Evolutionary conservation across 164 flowering plant species (phyloP).

Genomic region (Chimonanthus praecox): DNA sequence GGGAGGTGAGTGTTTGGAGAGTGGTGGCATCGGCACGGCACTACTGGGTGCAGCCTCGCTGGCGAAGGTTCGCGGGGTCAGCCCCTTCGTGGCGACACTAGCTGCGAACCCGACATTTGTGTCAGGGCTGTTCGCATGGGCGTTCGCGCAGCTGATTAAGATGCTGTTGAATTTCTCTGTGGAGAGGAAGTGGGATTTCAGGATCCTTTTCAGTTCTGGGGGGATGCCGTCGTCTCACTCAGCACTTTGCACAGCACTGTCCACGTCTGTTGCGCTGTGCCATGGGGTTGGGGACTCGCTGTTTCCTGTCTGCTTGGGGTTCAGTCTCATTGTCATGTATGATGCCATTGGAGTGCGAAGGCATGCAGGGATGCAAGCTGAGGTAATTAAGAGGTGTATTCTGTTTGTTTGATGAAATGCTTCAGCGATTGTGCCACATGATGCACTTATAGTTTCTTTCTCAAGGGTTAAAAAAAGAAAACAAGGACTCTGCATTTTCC

Average conservation of each 20-base stretch:
- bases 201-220: conserved; percentile 64
- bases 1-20: conserved; percentile 28
- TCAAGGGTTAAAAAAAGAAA: no score
- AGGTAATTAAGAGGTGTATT: conserved; percentile 33
- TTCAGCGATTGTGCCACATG: no score
- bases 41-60: conserved; percentile 49
- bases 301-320: conserved; percentile 90
- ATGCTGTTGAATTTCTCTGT: conserved; percentile 60
- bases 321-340: conserved; percentile 86
- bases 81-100: conserved; percentile 62
- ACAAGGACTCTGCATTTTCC: no score
- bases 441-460: no score
- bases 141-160: conserved; percentile 60
- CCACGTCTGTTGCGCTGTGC: conserved; percentile 83
- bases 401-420: no score
- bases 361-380: conserved; percentile 94
- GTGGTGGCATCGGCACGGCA: conserved; percentile 58
- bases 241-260: conserved; percentile 77
- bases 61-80: conserved; percentile 40
- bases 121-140: conserved; percentile 64
- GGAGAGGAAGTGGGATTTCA: conserved; percentile 81
- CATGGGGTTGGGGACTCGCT: conserved; percentile 84
- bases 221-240: conserved; percentile 97
- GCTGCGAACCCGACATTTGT: conserved; percentile 83
- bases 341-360: conserved; percentile 91